Evolutionary conservation across 1,139 yeast genomes (phyloP), one percentile per base, ranked within the genome.

Genomic region (Sugiyamaella neomexicana): DNA sequence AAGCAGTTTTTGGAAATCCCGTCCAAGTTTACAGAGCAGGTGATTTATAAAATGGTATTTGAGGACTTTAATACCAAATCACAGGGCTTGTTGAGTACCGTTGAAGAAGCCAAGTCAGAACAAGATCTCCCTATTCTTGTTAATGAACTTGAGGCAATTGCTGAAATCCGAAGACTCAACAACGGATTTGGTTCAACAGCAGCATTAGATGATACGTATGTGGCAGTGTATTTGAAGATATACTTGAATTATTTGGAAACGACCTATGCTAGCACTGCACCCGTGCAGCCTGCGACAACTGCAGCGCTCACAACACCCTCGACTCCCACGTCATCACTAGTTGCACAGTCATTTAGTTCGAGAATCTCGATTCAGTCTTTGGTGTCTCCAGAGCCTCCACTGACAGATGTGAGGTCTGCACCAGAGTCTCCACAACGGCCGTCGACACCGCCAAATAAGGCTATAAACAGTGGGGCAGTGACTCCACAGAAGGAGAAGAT

Each of bases 151-250:
- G 74, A 73, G 59, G 83, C 83, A 36, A 72, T 83, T 1, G 77
- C 79, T 13, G 93, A 86, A 53, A 76, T 87, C 65, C 79, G 89
- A 58, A 80, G 86, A 56, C 75, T 85, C 66, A 89, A 89, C 57
- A 87, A 84, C 65, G 96, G 96, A 0, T 85, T 84, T 67, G 93
- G 91, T 0, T 85, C 95, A 0, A 86, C 95, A 0, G 85, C 93
- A 0, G 73, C 81, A 29, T 80, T 87, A 39, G 96, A 89, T 66
- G 95, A 89, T 62, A 79, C 89, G 0, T 80, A 82, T 57, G 85
- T 85, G 31, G 79, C 86, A 1, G 67, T 86, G 0, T 89, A 78
- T 64, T 70, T 88, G 60, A 75, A 74, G 51, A 68, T 86, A 7
- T 85, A 60, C 46, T 54, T 32, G 7, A 46, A 46, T 27, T 51